These are phyloP conservation scores for Drosera spatulata DNA, from an alignment of 179 eudicot species.

Conservation along the genomic window DNA sequence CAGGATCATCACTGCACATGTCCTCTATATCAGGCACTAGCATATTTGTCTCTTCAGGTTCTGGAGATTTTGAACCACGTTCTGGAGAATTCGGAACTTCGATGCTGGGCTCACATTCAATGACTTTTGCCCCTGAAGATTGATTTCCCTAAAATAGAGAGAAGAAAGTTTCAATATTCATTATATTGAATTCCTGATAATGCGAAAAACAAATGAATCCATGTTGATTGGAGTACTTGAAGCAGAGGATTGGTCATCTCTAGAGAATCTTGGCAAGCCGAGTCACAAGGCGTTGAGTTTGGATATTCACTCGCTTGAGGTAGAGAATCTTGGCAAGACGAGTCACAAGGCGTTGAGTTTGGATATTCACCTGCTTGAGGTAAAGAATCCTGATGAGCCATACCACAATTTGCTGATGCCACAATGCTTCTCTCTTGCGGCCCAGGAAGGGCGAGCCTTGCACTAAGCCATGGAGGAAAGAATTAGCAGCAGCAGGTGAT, in stretches of 20 bases:
- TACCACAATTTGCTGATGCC: conserved; percentile 10
- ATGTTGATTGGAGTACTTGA: too few species aligned
- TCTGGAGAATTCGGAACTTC: conserved; percentile 77
- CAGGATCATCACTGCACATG: conserved; percentile 25
- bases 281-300: too few species aligned
- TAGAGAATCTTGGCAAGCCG: conserved; percentile 4
- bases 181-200: too few species aligned
- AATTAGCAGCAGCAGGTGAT: too few species aligned
- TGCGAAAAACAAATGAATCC: too few species aligned
- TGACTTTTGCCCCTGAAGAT: conserved; percentile 1
- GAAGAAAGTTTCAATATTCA: conserved; percentile 3
- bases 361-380: too few species aligned
- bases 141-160: not conserved
- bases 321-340: too few species aligned
- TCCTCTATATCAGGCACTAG: conserved; percentile 31
- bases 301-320: too few species aligned
- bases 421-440: conserved; percentile 34
- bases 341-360: too few species aligned
- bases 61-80: not conserved
- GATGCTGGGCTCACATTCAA: conserved; percentile 9
- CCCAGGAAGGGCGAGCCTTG: conserved; percentile 40
- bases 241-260: conserved; percentile 8
- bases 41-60: conserved; percentile 21
- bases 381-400: not conserved
- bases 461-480: conserved; percentile 16